Evolutionary conservation across 345 rosid species (phyloP).

Genomic region (Hypericum androsaemum): DNA sequence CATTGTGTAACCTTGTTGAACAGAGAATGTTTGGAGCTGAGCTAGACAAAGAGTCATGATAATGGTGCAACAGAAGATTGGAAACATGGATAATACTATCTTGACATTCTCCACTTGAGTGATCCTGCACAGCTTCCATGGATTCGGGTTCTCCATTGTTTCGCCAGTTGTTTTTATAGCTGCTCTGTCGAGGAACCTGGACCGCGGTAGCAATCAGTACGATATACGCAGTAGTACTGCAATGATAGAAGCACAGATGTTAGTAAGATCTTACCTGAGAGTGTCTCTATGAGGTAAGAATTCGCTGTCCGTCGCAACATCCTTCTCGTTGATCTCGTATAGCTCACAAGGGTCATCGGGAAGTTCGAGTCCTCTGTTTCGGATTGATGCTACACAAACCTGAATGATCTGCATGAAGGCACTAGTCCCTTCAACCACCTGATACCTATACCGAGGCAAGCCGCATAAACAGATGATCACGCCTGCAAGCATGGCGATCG

Average conservation of each 20-base stretch:
- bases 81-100: slow-evolving; percentile 37
- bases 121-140: slow-evolving; percentile 52
- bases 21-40: slow-evolving; percentile 10
- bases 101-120: slow-evolving; percentile 59
- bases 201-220: neutral
- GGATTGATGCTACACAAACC: slow-evolving; percentile 41
- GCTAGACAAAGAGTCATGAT: slow-evolving; percentile 45
- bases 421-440: slow-evolving; percentile 28
- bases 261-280: slow-evolving; percentile 22
- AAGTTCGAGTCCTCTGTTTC: slow-evolving; percentile 38
- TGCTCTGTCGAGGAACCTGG: slow-evolving; percentile 54
- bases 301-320: slow-evolving; percentile 28
- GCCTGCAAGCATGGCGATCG: slow-evolving; percentile 25
- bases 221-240: neutral
- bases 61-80: slow-evolving; percentile 48
- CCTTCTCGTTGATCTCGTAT: slow-evolving; percentile 32
- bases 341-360: slow-evolving; percentile 38
- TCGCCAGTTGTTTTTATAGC: slow-evolving; percentile 28
- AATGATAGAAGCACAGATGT: neutral
- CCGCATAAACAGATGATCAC: slow-evolving; percentile 27
- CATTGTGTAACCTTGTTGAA: slow-evolving; percentile 28
- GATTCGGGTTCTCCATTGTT: slow-evolving; percentile 19
- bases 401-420: slow-evolving; percentile 34
- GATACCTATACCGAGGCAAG: slow-evolving; percentile 34
- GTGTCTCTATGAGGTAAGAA: slow-evolving; percentile 36